Percentiles rank a stretch among this genome's conserved stretches.
Conservation (phyloP, 352 stramenopile genomes). For the Phytophthora pinifolia region DNA sequence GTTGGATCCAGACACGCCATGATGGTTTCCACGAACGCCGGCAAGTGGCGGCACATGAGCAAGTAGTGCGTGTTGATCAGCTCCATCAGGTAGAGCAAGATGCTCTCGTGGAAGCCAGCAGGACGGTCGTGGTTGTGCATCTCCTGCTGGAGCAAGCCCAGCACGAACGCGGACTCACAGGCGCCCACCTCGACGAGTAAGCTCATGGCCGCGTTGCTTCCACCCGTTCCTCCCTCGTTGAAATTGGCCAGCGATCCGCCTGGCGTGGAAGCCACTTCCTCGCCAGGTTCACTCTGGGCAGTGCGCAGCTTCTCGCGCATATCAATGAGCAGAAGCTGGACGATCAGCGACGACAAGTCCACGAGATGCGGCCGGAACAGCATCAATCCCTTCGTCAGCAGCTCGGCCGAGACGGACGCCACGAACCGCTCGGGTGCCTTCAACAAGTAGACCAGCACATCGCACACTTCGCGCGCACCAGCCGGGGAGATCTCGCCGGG, state of each 20-base stretch:
- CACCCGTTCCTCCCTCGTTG: constrained; percentile 41
- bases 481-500: constrained; percentile 79
- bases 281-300: constrained; percentile 21
- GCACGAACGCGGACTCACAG: constrained; percentile 77
- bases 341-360: constrained; percentile 75
- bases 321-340: constrained; percentile 71
- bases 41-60: constrained; percentile 82
- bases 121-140: constrained; percentile 79
- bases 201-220: constrained; percentile 73
- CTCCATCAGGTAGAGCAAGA: constrained; percentile 78
- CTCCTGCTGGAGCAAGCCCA: constrained; percentile 76
- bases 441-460: constrained; percentile 71
- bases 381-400: constrained; percentile 83
- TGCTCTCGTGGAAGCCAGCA: constrained; percentile 69
- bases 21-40: constrained; percentile 82
- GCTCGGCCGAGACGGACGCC: constrained; percentile 67
- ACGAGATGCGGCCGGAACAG: constrained; percentile 82
- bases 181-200: constrained; percentile 78
- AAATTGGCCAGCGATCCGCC: constrained; percentile 36
- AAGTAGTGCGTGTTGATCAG: constrained; percentile 84
- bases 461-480: constrained; percentile 75
- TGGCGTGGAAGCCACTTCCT: constrained; percentile 22
- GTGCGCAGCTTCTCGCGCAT: constrained; percentile 72
- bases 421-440: constrained; percentile 55
- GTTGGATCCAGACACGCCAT: constrained; percentile 86